phyloP scores from a whole-genome alignment of 495 filamentous ascomycete genomes.

The Neurospora terricola region DNA sequence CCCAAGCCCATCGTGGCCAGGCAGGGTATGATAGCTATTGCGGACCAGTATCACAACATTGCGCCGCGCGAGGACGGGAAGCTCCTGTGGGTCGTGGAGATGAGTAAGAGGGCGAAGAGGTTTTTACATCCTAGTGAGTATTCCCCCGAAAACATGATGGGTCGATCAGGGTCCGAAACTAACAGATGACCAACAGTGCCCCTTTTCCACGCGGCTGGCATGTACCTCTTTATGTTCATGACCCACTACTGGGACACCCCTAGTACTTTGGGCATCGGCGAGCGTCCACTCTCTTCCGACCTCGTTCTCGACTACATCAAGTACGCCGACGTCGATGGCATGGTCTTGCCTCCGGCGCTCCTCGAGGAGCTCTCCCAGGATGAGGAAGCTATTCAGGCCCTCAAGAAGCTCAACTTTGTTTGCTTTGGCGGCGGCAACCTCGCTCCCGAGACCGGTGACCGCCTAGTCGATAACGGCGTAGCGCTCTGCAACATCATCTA shows the following conservation, averaged over 20 bases:
- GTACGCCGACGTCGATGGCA: conserved; percentile 19
- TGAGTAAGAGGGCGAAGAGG: conserved; percentile 7
- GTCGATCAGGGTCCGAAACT: no score
- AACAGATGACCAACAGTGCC: conserved; percentile 12
- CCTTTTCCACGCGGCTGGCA: conserved; percentile 24
- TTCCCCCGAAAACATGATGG: neutral
- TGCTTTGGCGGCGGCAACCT: conserved; percentile 33
- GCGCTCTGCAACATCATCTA: conserved; percentile 25
- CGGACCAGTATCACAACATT: conserved; percentile 24
- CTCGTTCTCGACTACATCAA: conserved; percentile 24
- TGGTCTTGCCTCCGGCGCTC: conserved; percentile 30
- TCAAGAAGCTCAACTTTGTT: conserved; percentile 24
- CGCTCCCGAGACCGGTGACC: conserved; percentile 25
- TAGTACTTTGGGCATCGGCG: conserved; percentile 23
- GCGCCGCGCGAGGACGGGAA: conserved; percentile 15
- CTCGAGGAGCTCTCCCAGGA: conserved; percentile 32
- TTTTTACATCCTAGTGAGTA: conserved; percentile 12
- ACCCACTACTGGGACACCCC: conserved; percentile 24
- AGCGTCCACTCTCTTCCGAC: conserved; percentile 27
- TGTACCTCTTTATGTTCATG: conserved; percentile 23
- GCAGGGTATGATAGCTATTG: conserved; percentile 36
- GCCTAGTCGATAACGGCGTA: conserved; percentile 22
- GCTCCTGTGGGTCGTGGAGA: conserved; percentile 12
- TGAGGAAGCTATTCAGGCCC: conserved; percentile 14
- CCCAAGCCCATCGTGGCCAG: conserved; percentile 44